Percentiles rank a stretch among this genome's conserved stretches.
Conservation (phyloP, 768 basidiomycete genomes). For the Amanita fuliginea region DNA sequence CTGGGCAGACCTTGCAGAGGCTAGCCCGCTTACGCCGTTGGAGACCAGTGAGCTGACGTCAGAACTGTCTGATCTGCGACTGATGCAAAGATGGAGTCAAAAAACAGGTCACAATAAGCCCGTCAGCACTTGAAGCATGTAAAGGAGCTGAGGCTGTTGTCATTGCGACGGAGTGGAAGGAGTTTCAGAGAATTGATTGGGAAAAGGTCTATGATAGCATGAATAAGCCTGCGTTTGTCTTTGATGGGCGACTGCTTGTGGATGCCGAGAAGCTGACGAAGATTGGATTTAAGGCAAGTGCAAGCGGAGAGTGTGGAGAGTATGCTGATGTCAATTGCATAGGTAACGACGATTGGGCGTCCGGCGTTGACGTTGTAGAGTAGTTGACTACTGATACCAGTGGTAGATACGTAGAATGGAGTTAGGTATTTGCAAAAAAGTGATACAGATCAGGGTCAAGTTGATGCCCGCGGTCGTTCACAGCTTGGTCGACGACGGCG, state of each 20-base stretch:
- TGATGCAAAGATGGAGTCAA: constrained; percentile 42
- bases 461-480: background rate
- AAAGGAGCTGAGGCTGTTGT: constrained; percentile 86
- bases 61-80: background rate
- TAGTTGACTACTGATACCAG: too few species aligned
- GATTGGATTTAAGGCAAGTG: constrained; percentile 81
- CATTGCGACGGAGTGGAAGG: constrained; percentile 96
- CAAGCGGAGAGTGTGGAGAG: background rate
- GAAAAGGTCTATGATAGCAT: constrained; percentile 70
- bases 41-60: constrained; percentile 48
- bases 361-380: background rate
- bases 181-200: constrained; percentile 94
- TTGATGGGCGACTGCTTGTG: constrained; percentile 85
- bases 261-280: constrained; percentile 67
- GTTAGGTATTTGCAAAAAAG: background rate
- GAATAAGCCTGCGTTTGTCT: constrained; percentile 98
- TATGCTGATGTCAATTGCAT: background rate
- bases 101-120: constrained; percentile 73
- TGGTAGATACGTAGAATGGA: background rate
- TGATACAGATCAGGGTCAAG: background rate
- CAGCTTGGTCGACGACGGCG: background rate
- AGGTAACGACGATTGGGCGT: constrained; percentile 7
- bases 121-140: constrained; percentile 80
- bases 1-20: constrained; percentile 69
- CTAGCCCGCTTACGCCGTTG: constrained; percentile 49